Evolutionary conservation across 192 early-diverging fungal genomes (phyloP), one percentile per base, ranked within the genome.

Genomic region (Backusella mclennaniae): DNA sequence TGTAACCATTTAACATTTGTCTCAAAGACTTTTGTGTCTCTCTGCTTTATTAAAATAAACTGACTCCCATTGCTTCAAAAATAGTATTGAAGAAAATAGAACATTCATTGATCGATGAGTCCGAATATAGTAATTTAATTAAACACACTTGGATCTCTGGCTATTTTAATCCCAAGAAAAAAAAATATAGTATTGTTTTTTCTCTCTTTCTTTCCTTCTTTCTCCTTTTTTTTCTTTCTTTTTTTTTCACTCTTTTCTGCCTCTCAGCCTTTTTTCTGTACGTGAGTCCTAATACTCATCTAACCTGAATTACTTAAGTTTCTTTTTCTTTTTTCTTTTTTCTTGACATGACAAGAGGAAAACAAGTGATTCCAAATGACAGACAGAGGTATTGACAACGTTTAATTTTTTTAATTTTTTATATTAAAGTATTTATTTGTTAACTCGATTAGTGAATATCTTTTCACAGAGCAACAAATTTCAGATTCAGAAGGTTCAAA

Each of bases 341-440:
- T 26, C 23, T 29, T 12, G 29, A 63, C 26, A 63, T 63, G 56
- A 63, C 56, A 63, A 63, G 56, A 63, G 56, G 56, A 63, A 63
- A 29, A 26, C 23, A 23, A 63, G 56, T 29, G 26, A 63, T 63
- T 63, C 56, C 56, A 63, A 63, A 63, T 63, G 56, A 63, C 56
- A 63, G 56, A 63, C 56, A 63, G 21, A 63, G 56, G 56, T 63
- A 63, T 63, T 63, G 56, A 63, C 56, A 63, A 63, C 23, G 46
- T n/a, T 29, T 63, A 63, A 26, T n/a, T 63, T 19, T n/a, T 63
- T 63, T 26, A 29, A 56, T 56, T 63, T 29, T 49, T 49, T 6
- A 49, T 49, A 26, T 63, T 63, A 63, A 63, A 63, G 56, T 63
- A 4, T 26, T 63, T 29, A 63, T 63, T 21, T 23, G 21, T 56